phyloP scores from a whole-genome alignment of 257 asterid species.

The Oldenlandia corymbosa region DNA sequence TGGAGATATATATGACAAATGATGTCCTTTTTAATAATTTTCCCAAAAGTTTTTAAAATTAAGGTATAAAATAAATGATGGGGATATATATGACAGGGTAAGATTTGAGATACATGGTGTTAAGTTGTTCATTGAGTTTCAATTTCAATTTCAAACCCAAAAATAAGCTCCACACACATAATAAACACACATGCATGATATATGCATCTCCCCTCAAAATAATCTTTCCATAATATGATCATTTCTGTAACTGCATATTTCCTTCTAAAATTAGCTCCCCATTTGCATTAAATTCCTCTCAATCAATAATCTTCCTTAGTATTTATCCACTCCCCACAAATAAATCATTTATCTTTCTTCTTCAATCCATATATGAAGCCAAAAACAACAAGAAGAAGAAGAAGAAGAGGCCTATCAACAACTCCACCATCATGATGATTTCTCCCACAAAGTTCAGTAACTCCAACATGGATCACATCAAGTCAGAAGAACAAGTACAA shows the following conservation, averaged over 20 bases:
- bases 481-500: not conserved
- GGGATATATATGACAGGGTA: slow-evolving; percentile 27
- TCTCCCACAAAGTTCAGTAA: slow-evolving; percentile 19
- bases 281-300: slow-evolving; percentile 30
- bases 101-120: slow-evolving; percentile 1
- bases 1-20: too few species aligned
- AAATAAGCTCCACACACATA: slow-evolving; percentile 7
- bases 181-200: slow-evolving; percentile 8
- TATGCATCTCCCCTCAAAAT: slow-evolving; percentile 14
- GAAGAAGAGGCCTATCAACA: slow-evolving; percentile 13
- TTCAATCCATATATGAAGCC: slow-evolving; percentile 32
- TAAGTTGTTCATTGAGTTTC: too few species aligned
- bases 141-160: slow-evolving; percentile 29
- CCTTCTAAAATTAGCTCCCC: slow-evolving; percentile 50
- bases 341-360: too few species aligned
- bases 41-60: too few species aligned
- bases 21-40: too few species aligned
- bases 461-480: slow-evolving; percentile 11
- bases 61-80: too few species aligned
- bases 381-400: not conserved
- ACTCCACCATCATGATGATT: not conserved
- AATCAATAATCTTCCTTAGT: slow-evolving; percentile 29
- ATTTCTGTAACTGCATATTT: slow-evolving; percentile 43
- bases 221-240: slow-evolving; percentile 32
- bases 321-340: slow-evolving; percentile 18